Evolutionary conservation across 2,329 filamentous ascomycete genomes (phyloP), one percentile per base, ranked within the genome.

Genomic region (Exophiala sp.): DNA sequence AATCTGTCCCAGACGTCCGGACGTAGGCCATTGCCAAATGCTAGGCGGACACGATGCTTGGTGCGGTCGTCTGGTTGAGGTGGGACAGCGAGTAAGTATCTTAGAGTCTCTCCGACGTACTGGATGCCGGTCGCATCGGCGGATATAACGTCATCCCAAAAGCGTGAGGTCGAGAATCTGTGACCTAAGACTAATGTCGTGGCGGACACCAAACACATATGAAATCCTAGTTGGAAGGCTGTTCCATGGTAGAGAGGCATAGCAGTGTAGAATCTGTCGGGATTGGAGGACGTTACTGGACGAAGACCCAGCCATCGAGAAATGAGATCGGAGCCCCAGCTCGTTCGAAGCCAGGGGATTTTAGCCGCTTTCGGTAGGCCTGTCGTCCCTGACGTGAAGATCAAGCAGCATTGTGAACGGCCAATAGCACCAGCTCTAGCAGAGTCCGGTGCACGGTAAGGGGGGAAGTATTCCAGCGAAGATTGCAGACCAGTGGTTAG

Each of bases 301-400:
- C 52, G 51, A n/a, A 88, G 73, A 4, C 74, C 72, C 32, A 89
- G 72, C 70, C 85, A 85, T 3, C 72, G 67, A 0, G 72, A 68
- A 1, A 81, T 74, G 53, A 87, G 82, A 9, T 68, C 70, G 18
- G 75, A 75, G 1, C 78, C 82, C 1, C 78, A 41, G 3, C 34
- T 33, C n/a, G 55, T 56, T 5, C 59, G 54, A 18, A 55, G 47
- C 59, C 60, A 64, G 29, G 62, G 50, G n/a, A 63, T 54, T 18
- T 60, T 59, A 2, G 92, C 91, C 0, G 94, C 92, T 73, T 97
- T 97, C 12, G 91, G 92, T 64, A 82, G 78, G 1, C 88, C 88
- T 0, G 94, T 97, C 0, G 94, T 97, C n/a, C 92, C 92, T 0
- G 87, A 92, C 0, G 94, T 99, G 73, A 96, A 97, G 62, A 96